These are phyloP conservation scores for Allium cepa DNA, from an alignment of 106 monocot genomes.

Conservation along the genomic window DNA sequence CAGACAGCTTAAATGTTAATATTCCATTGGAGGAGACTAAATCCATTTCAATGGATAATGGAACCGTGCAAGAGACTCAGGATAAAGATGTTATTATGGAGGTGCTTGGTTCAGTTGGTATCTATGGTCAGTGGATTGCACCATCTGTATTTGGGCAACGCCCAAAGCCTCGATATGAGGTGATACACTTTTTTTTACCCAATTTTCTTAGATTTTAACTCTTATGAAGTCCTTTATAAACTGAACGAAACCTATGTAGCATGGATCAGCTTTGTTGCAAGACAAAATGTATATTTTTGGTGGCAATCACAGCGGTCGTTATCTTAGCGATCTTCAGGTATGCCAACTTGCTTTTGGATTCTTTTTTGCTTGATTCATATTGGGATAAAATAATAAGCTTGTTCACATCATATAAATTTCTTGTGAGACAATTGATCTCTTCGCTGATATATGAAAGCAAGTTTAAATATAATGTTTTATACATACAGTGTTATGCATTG, in stretches of 20 bases:
- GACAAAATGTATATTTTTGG: conserved; percentile 98
- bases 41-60: conserved; percentile 72
- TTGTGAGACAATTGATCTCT: too few species aligned
- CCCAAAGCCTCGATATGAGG: conserved; percentile 88
- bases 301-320: conserved; percentile 97
- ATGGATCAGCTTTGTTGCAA: conserved; percentile 83
- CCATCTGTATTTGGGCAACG: conserved; percentile 70
- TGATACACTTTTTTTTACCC: conserved; percentile 8
- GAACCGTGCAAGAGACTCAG: conserved; percentile 49
- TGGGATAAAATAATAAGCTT: too few species aligned
- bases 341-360: background rate
- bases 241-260: conserved; percentile 27
- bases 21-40: conserved; percentile 41
- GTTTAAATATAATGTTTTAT: background rate
- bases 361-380: background rate
- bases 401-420: too few species aligned
- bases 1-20: conserved; percentile 21
- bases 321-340: conserved; percentile 96
- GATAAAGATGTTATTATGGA: conserved; percentile 78
- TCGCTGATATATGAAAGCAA: background rate
- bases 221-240: too few species aligned
- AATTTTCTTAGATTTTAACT: too few species aligned
- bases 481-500: background rate
- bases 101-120: conserved; percentile 65
- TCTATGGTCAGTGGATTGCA: conserved; percentile 85